phyloP scores from a whole-genome alignment of 2,329 filamentous ascomycete genomes.

The Mycocentrospora acerina region DNA sequence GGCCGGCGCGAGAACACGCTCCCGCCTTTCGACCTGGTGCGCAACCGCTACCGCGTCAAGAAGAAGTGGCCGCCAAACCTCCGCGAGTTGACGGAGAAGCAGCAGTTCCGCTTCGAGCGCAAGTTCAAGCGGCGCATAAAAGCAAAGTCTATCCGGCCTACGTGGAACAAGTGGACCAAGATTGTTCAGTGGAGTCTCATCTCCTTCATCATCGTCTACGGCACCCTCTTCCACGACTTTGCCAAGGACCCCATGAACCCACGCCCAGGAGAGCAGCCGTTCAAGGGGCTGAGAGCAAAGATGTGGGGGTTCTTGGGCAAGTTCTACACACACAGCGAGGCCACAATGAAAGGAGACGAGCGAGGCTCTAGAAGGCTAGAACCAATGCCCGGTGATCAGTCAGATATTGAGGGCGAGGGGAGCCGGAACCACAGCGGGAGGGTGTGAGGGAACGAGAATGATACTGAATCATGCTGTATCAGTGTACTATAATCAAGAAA shows the following conservation, averaged over 20 bases:
- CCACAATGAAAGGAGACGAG: constrained; percentile 6
- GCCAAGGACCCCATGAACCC: constrained; percentile 34
- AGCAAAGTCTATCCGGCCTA: constrained; percentile 62
- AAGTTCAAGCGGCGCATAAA: constrained; percentile 71
- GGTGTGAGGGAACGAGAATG: background rate
- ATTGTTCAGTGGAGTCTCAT: constrained; percentile 58
- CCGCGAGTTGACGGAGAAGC: constrained; percentile 65
- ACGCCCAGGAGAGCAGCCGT: constrained; percentile 33
- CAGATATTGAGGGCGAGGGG: constrained; percentile 2
- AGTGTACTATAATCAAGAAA: constrained; percentile 4
- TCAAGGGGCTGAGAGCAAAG: constrained; percentile 26
- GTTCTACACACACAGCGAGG: constrained; percentile 32
- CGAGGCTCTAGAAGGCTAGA: constrained; percentile 15
- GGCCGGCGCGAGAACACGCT: constrained; percentile 44
- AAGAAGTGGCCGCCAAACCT: constrained; percentile 81
- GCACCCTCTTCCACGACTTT: constrained; percentile 64
- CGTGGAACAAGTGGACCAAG: constrained; percentile 66
- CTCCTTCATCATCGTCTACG: constrained; percentile 57
- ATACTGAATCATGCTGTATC: constrained; percentile 3
- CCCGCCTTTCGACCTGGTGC: constrained; percentile 47
- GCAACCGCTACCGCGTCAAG: constrained; percentile 65
- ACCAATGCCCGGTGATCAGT: constrained; percentile 4
- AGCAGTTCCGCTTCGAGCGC: constrained; percentile 77
- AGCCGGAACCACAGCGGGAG: constrained; percentile 2
- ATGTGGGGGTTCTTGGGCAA: constrained; percentile 30